These are phyloP conservation scores for Cyclostephanos tholiformis DNA, from an alignment of 108 stramenopile species.

Conservation along the genomic window DNA sequence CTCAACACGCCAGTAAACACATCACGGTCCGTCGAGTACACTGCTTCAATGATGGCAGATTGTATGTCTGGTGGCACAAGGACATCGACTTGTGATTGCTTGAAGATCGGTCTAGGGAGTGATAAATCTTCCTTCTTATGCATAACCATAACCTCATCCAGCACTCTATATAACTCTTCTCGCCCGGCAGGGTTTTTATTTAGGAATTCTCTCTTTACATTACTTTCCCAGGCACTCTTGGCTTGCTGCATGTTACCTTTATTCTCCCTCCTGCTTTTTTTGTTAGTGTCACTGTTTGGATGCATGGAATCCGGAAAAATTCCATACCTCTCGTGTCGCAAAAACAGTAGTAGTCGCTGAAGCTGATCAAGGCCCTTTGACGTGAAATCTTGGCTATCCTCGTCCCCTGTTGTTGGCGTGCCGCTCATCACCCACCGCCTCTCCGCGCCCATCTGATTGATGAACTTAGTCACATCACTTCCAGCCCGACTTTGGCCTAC, in stretches of 20 bases:
- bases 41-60: constrained; percentile 35
- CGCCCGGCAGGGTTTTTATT: constrained; percentile 30
- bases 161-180: constrained; percentile 35
- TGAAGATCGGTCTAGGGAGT: constrained; percentile 59
- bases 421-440: constrained; percentile 84
- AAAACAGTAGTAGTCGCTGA: constrained; percentile 53
- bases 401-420: constrained; percentile 72
- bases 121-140: constrained; percentile 61
- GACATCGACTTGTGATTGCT: constrained; percentile 50
- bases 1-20: constrained; percentile 1
- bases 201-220: constrained; percentile 55
- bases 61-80: constrained; percentile 36
- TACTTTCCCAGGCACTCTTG: constrained; percentile 48
- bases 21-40: not conserved
- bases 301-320: not conserved
- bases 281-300: not conserved
- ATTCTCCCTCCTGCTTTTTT: not conserved
- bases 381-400: constrained; percentile 46
- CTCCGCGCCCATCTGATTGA: constrained; percentile 71
- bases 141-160: constrained; percentile 60
- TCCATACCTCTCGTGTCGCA: constrained; percentile 52
- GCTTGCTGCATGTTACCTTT: constrained; percentile 27
- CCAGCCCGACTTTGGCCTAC: constrained; percentile 34
- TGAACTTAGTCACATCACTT: constrained; percentile 38
- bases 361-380: constrained; percentile 51